Evolutionary conservation across 2,329 filamentous ascomycete species (phyloP).

Genomic region (Fonsecaea multimorphosa): DNA sequence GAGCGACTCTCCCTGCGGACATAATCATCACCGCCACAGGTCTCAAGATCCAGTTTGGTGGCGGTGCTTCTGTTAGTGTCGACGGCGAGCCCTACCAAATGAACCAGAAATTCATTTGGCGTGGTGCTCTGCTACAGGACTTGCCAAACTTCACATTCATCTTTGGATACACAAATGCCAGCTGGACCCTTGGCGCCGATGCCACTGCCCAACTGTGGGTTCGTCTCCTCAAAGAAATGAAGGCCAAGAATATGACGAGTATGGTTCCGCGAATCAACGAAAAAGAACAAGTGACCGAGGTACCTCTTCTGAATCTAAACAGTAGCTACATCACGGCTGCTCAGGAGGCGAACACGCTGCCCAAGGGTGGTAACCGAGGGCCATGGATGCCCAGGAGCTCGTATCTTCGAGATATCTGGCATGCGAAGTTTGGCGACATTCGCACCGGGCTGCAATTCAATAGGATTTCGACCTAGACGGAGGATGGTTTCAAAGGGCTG

Average conservation of each 20-base stretch:
- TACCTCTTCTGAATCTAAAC: slow-evolving; percentile 46
- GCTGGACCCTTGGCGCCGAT: slow-evolving; percentile 55
- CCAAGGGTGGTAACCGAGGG: slow-evolving; percentile 48
- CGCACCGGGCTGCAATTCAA: slow-evolving; percentile 34
- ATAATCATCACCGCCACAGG: slow-evolving; percentile 55
- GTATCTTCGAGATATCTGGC: slow-evolving; percentile 49
- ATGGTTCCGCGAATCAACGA: slow-evolving; percentile 30
- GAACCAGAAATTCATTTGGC: slow-evolving; percentile 50
- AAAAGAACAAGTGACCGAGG: slow-evolving; percentile 22
- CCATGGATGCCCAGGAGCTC: slow-evolving; percentile 50
- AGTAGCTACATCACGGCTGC: slow-evolving; percentile 51
- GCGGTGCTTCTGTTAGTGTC: slow-evolving; percentile 46
- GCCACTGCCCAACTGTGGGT: slow-evolving; percentile 50
- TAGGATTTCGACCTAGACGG: slow-evolving; percentile 28
- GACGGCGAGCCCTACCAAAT: slow-evolving; percentile 46
- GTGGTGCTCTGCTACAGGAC: slow-evolving; percentile 53
- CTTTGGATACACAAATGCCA: slow-evolving; percentile 53
- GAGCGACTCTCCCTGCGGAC: slow-evolving; percentile 49
- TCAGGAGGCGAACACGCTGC: slow-evolving; percentile 41
- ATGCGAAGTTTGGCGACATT: slow-evolving; percentile 45
- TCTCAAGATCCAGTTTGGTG: slow-evolving; percentile 49
- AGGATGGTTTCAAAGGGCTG: background rate
- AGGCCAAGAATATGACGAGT: slow-evolving; percentile 29
- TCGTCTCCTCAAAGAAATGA: slow-evolving; percentile 44
- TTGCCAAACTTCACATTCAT: slow-evolving; percentile 51